A percentile compares a stretch with the other conserved stretches of the same genome.
Evolutionary conservation across 2,329 filamentous ascomycete species (phyloP).

Genomic region (Diaporthe amygdali): DNA sequence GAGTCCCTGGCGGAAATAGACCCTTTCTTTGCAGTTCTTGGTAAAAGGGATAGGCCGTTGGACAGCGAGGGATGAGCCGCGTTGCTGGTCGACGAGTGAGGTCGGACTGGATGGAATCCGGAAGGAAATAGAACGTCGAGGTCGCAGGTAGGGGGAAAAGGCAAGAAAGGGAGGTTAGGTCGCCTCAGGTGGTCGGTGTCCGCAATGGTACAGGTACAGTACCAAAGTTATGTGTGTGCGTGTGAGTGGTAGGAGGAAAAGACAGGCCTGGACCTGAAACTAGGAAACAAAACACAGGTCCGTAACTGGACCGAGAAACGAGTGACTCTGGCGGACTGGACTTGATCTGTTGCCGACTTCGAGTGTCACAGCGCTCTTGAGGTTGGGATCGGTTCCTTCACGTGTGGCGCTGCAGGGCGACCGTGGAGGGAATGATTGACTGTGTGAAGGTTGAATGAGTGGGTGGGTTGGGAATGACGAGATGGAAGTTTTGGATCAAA

Average conservation of each 20-base stretch:
- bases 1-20: constrained; percentile 1
- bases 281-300: constrained; percentile 12
- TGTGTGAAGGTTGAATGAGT: not conserved
- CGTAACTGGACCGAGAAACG: constrained; percentile 4
- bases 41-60: constrained; percentile 7
- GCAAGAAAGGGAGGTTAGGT: constrained; percentile 10
- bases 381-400: not conserved
- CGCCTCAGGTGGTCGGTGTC: constrained; percentile 13
- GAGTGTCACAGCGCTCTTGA: not conserved
- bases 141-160: constrained; percentile 8
- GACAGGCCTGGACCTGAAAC: constrained; percentile 13
- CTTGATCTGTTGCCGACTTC: not conserved
- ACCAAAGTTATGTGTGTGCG: too few species aligned
- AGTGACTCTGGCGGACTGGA: constrained; percentile 12
- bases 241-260: not conserved
- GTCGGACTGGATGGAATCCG: constrained; percentile 17
- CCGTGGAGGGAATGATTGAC: constrained; percentile 10
- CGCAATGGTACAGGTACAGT: not conserved
- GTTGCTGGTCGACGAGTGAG: constrained; percentile 15
- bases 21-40: constrained; percentile 5
- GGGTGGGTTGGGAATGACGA: constrained; percentile 9
- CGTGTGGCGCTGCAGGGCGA: not conserved
- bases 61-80: constrained; percentile 21
- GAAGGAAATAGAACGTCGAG: constrained; percentile 16
- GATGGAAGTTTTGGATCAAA: not conserved